phyloP scores from a whole-genome alignment of 768 basidiomycete species.

The Lactifluus pinguis region DNA sequence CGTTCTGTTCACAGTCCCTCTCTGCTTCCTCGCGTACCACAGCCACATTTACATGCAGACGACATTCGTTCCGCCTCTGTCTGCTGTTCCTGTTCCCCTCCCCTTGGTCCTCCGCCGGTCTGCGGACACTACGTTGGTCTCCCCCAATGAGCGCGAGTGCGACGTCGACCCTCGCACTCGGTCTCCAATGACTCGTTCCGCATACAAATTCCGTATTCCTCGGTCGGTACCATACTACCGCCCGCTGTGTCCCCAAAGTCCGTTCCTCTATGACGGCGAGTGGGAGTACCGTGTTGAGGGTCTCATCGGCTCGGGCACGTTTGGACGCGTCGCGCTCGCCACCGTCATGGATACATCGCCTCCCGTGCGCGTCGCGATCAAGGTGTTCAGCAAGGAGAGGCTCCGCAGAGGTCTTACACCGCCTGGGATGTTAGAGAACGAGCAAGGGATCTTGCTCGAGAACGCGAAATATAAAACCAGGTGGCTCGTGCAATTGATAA shows the following conservation, averaged over 20 bases:
- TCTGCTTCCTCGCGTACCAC: neutral
- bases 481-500: constrained; percentile 1
- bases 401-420: neutral
- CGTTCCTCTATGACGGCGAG: neutral
- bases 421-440: neutral
- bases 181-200: neutral
- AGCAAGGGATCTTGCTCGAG: neutral
- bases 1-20: neutral
- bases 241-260: neutral
- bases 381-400: constrained; percentile 3
- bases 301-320: constrained; percentile 5
- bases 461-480: neutral
- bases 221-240: neutral
- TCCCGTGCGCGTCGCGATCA: neutral
- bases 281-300: constrained; percentile 5
- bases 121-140: neutral
- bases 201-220: neutral
- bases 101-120: neutral
- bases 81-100: neutral
- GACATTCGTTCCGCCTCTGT: neutral
- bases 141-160: neutral
- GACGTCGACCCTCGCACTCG: neutral
- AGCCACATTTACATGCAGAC: constrained; percentile 2
- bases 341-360: neutral
- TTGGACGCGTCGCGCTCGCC: constrained; percentile 13